Conservation (phyloP, 257 asterid genomes). For the Fraxinus anomala region DNA sequence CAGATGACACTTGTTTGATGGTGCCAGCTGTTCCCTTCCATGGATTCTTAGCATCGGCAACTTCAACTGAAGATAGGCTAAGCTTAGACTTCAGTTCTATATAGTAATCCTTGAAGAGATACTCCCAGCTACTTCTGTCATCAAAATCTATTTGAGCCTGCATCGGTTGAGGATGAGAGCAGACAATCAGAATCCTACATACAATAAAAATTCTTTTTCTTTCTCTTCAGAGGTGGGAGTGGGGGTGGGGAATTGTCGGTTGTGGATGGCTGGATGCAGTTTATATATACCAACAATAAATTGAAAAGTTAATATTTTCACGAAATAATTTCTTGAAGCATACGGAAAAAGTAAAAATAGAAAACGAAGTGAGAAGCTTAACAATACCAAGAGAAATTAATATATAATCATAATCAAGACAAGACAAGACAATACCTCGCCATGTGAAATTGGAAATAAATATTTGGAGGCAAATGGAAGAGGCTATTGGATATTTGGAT, state of each 20-base stretch:
- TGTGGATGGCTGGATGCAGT: not conserved
- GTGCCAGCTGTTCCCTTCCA: constrained; percentile 72
- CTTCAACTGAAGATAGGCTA: constrained; percentile 66
- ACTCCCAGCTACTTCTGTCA: constrained; percentile 93
- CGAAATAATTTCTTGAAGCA: not conserved
- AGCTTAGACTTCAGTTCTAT: constrained; percentile 70
- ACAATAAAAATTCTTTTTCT: not conserved
- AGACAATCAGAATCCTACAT: constrained; percentile 31
- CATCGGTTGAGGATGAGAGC: constrained; percentile 34
- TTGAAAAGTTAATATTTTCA: not conserved
- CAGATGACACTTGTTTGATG: constrained; percentile 52
- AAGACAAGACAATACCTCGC: not conserved
- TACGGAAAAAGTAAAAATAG: not conserved
- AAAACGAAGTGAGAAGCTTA: constrained; percentile 15
- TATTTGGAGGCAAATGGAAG: not conserved
- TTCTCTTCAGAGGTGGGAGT: not conserved
- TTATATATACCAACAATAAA: constrained; percentile 8
- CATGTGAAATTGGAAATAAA: not conserved
- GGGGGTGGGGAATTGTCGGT: not conserved
- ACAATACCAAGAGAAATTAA: constrained; percentile 5
- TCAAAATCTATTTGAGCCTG: constrained; percentile 76
- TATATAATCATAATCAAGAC: not conserved
- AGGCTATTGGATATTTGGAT: not conserved
- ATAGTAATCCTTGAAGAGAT: constrained; percentile 88
- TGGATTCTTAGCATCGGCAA: constrained; percentile 79